Percentiles rank a stretch among this genome's conserved stretches.
Conservation (phyloP, 1,284 basidiomycete species). For the Pseudozyma hubeiensis region DNA sequence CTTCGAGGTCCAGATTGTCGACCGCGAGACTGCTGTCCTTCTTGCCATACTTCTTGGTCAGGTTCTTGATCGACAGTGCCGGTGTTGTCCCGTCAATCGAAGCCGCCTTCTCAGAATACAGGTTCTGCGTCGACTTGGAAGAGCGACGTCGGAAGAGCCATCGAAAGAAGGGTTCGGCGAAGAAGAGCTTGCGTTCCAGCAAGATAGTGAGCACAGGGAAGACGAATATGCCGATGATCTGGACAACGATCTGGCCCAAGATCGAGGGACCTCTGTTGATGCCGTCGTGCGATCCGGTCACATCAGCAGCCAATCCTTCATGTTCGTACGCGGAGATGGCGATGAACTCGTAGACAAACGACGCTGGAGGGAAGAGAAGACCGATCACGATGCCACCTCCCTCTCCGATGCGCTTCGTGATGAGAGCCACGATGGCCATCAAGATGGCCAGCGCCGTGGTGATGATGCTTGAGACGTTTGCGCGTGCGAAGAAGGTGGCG, state of each 20-base stretch:
- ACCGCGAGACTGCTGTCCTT: constrained; percentile 65
- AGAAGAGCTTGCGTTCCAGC: constrained; percentile 76
- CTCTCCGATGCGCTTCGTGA: constrained; percentile 72
- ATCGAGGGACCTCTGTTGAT: constrained; percentile 71
- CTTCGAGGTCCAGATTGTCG: constrained; percentile 74
- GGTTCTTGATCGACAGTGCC: constrained; percentile 32
- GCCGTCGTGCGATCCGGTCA: constrained; percentile 69
- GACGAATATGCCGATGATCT: constrained; percentile 75
- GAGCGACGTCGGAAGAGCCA: constrained; percentile 47
- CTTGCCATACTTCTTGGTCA: constrained; percentile 46
- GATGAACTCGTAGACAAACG: constrained; percentile 79
- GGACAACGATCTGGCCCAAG: constrained; percentile 71
- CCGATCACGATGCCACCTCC: constrained; percentile 75
- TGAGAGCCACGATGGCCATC: constrained; percentile 78
- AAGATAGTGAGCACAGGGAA: constrained; percentile 77
- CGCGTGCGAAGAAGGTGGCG: constrained; percentile 77
- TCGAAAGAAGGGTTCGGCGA: constrained; percentile 72
- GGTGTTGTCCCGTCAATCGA: constrained; percentile 13
- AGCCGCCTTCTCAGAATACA: constrained; percentile 20
- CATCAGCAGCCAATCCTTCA: constrained; percentile 73
- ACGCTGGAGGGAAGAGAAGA: constrained; percentile 79
- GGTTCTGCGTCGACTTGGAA: background rate
- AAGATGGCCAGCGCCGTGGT: constrained; percentile 77
- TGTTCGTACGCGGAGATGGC: constrained; percentile 78
- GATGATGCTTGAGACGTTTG: constrained; percentile 78